These are phyloP conservation scores for Kluyveromyces marxianus DNA, from an alignment of 1,139 yeast genomes.

Conservation along the genomic window DNA sequence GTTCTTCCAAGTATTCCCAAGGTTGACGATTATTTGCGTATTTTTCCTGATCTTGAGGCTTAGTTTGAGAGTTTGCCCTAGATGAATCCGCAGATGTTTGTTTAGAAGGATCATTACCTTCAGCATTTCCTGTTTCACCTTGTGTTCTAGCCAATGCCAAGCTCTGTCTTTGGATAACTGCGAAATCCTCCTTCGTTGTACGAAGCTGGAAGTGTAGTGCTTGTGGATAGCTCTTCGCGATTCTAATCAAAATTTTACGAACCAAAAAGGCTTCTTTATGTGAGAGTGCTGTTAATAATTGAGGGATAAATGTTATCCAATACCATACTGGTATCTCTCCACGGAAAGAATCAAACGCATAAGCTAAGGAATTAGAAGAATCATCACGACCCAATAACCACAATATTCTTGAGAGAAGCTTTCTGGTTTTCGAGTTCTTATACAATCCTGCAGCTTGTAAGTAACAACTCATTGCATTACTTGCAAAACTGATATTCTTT, in stretches of 20 bases:
- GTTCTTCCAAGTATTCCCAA: constrained; percentile 92
- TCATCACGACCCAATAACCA: constrained; percentile 95
- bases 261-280: constrained; percentile 88
- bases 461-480: constrained; percentile 91
- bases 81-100: constrained; percentile 8
- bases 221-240: constrained; percentile 95
- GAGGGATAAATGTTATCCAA: constrained; percentile 97
- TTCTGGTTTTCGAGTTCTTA: constrained; percentile 86
- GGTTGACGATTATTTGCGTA: constrained; percentile 49
- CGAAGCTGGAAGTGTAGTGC: constrained; percentile 93
- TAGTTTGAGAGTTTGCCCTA: constrained; percentile 6
- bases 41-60: constrained; percentile 10
- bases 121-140: constrained; percentile 14
- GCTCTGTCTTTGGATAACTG: constrained; percentile 78
- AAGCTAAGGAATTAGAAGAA: constrained; percentile 67
- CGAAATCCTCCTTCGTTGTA: constrained; percentile 90
- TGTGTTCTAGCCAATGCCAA: constrained; percentile 48
- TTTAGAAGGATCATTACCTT: constrained; percentile 10
- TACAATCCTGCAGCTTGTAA: constrained; percentile 95
- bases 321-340: constrained; percentile 99
- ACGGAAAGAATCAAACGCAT: constrained; percentile 84
- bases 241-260: constrained; percentile 77
- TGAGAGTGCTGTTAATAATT: constrained; percentile 78
- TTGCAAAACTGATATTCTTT: constrained; percentile 75
- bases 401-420: constrained; percentile 76